Evolutionary conservation across 257 asterid genomes (phyloP).

Genomic region (Vinca minor): DNA sequence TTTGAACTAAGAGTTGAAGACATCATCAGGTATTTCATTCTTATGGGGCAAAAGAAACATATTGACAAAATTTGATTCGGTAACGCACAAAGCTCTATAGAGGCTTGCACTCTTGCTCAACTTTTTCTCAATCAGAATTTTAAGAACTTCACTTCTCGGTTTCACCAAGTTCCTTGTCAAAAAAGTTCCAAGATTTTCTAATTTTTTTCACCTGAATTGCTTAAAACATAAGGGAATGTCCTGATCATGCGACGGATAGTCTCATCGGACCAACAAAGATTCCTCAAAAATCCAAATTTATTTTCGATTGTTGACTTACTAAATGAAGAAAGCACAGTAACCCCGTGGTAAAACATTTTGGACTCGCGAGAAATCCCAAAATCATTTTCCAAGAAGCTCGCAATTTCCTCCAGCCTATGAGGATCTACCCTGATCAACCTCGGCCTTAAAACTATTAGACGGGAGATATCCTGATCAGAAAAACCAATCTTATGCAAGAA

Average conservation of each 20-base stretch:
- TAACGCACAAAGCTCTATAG: neutral
- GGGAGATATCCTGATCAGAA: too few species aligned
- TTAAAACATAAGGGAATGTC: neutral
- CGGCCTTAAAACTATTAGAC: too few species aligned
- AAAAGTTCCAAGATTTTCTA: neutral
- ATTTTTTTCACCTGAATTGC: neutral
- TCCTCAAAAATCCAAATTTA: conserved; percentile 8
- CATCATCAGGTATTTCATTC: conserved; percentile 17
- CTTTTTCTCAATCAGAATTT: conserved; percentile 12
- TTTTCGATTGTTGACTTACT: neutral
- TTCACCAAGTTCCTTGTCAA: conserved; percentile 11
- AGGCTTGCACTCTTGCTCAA: neutral
- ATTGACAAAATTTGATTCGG: conserved; percentile 12
- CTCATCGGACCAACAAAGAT: neutral
- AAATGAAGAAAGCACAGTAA: neutral
- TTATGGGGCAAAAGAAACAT: conserved; percentile 13
- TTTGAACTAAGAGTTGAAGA: neutral
- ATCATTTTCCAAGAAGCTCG: conserved; percentile 2
- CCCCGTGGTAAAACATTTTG: conserved; percentile 1
- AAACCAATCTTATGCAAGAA: too few species aligned
- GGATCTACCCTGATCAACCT: too few species aligned
- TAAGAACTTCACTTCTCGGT: conserved; percentile 17
- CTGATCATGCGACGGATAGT: neutral
- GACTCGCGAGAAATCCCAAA: conserved; percentile 15
- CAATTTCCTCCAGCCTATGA: neutral